Conservation (phyloP, 2,329 filamentous ascomycete species). For the Coleophoma crateriformis region DNA sequence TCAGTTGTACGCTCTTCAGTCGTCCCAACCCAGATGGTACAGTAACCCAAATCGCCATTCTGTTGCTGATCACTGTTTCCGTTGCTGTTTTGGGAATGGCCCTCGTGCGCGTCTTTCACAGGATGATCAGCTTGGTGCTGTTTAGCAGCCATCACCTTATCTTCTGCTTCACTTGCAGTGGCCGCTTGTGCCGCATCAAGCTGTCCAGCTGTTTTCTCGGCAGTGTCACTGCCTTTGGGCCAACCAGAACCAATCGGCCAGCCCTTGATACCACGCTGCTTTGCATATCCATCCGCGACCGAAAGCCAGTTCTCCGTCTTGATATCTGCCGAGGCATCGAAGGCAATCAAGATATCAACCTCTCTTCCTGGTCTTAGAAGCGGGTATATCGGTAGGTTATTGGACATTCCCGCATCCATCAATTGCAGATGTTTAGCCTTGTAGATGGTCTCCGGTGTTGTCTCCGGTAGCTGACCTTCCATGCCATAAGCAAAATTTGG, state of each 20-base stretch:
- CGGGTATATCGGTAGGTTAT: conserved; percentile 95
- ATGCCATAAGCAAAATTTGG: conserved; percentile 87
- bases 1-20: conserved; percentile 63
- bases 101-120: conserved; percentile 21
- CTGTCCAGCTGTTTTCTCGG: conserved; percentile 55
- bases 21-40: conserved; percentile 90
- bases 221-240: conserved; percentile 59
- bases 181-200: conserved; percentile 63
- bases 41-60: conserved; percentile 70
- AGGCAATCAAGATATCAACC: conserved; percentile 85
- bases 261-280: conserved; percentile 82
- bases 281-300: conserved; percentile 87
- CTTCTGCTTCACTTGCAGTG: conserved; percentile 49
- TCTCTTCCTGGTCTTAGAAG: conserved; percentile 82
- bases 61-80: conserved; percentile 31
- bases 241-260: conserved; percentile 96
- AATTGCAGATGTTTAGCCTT: conserved; percentile 67
- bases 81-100: conserved; percentile 7
- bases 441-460: conserved; percentile 74
- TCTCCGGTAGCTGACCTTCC: conserved; percentile 66
- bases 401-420: conserved; percentile 99
- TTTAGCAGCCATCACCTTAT: conserved; percentile 58
- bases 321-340: conserved; percentile 88
- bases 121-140: conserved; percentile 34
- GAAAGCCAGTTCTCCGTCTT: conserved; percentile 95